Conservation (phyloP, 1,284 basidiomycete species). For the Tylopilus sp. region DNA sequence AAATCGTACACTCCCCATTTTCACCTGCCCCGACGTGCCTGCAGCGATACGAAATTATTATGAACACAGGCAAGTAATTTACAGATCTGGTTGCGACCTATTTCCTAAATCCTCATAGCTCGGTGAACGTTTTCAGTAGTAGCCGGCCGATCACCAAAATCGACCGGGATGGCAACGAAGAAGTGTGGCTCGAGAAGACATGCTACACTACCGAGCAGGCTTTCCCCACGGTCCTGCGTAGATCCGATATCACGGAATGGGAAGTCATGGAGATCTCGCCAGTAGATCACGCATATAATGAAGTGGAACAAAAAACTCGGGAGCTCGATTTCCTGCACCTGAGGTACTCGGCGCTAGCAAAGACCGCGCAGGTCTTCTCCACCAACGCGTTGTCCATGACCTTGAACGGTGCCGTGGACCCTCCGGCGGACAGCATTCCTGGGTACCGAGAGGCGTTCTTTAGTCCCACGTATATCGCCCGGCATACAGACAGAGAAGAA, state of each 20-base stretch:
- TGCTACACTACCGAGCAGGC: conserved; percentile 84
- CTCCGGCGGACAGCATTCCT: conserved; percentile 73
- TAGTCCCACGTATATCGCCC: conserved; percentile 62
- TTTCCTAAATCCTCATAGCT: conserved; percentile 44
- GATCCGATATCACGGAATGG: conserved; percentile 84
- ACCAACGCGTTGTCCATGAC: conserved; percentile 88
- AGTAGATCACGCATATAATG: conserved; percentile 79
- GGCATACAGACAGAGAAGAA: conserved; percentile 70
- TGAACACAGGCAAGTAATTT: conserved; percentile 66
- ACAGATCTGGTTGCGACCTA: background rate
- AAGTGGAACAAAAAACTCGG: conserved; percentile 75
- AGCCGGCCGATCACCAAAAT: conserved; percentile 67
- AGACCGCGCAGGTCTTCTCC: conserved; percentile 69
- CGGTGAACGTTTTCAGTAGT: conserved; percentile 79
- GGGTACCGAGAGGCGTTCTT: conserved; percentile 81
- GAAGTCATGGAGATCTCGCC: conserved; percentile 83
- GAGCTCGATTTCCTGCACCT: conserved; percentile 71
- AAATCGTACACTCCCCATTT: conserved; percentile 74
- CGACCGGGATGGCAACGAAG: conserved; percentile 62
- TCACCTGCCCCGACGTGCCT: conserved; percentile 84
- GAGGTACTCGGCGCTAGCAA: conserved; percentile 75
- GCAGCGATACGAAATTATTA: conserved; percentile 81
- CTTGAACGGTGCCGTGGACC: conserved; percentile 85
- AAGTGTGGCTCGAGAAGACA: conserved; percentile 88
- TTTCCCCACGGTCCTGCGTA: conserved; percentile 88